Evolutionary conservation across 257 asterid species (phyloP), one percentile per base, ranked within the genome.

Genomic region (Fraxinus pennsylvanica): DNA sequence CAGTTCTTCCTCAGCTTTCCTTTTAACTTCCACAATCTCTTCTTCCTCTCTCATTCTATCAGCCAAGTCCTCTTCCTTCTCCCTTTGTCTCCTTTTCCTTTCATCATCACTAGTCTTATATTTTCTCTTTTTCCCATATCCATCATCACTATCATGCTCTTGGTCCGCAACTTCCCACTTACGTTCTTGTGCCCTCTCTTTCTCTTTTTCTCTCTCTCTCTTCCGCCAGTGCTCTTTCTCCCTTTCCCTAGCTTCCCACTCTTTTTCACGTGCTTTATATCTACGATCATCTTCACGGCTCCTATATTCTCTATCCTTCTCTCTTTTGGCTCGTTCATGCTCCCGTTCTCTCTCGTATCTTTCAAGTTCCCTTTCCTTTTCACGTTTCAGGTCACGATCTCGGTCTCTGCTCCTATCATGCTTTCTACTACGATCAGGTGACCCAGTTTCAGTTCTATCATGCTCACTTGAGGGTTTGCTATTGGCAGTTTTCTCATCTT

Each of bases 181-280:
- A 73, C 98, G 90, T 73, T 89, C 97, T 63, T 90, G 97, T 76
- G 92, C 92, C 91, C 89, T 91, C 61, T 93, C 94, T 85, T 87
- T 91, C 91, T 93, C 99, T 82, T 93, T 90, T 75, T 96, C 99
- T 63, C 92, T 85, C 86, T 96, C 99, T 72, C 91, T 86, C 87
- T 96, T 92, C 83, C 96, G 90, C 96, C 90, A 84, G 73, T 90
- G 97, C 66, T 96, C 97, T 81, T 86, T 90, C 82, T 96, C 98
- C 82, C 93, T 96, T 77, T 96, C 99, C 88, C 94, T 91, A 78
- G 90, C 22, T 88, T 96, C 99, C 99, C 99, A 93, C 77, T 96
- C 98, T 78, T 96, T 93, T 84, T 93, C 99, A 29, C 95, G 97
- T 69, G 83, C 81, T 90, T 91, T 93, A 78, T 84, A 96, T 84